Evolutionary conservation across 768 basidiomycete species (phyloP).

Genomic region (Clathrus columnatus): DNA sequence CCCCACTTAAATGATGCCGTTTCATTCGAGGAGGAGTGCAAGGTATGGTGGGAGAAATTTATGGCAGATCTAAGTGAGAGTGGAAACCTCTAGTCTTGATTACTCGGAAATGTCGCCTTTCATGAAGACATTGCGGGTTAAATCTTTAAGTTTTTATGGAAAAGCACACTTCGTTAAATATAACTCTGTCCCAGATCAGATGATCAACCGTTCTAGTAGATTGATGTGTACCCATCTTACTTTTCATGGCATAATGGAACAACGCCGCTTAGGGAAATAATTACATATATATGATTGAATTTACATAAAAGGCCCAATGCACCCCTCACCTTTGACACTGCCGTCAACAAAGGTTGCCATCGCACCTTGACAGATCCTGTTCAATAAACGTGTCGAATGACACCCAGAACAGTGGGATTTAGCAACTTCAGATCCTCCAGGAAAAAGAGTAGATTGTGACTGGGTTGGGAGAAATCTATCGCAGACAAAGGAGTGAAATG

Average conservation of each 20-base stretch:
- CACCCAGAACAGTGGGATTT: slow-evolving; percentile 75
- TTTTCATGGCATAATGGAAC: slow-evolving; percentile 70
- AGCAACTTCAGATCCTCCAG: slow-evolving; percentile 83
- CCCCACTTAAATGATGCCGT: not conserved
- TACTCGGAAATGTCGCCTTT: too few species aligned
- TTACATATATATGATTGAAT: slow-evolving; percentile 6
- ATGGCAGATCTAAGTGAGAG: too few species aligned
- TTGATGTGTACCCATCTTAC: slow-evolving; percentile 64
- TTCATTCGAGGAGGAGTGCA: not conserved
- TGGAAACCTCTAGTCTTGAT: too few species aligned
- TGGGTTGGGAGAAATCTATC: slow-evolving; percentile 85
- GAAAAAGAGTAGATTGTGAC: slow-evolving; percentile 84
- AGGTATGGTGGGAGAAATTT: not conserved
- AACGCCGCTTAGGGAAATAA: slow-evolving; percentile 44
- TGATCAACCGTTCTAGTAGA: slow-evolving; percentile 66
- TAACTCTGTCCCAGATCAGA: slow-evolving; percentile 77
- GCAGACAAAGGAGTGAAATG: too few species aligned
- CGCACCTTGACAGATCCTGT: slow-evolving; percentile 75
- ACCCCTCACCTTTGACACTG: not conserved
- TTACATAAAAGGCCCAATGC: not conserved
- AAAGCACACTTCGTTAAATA: slow-evolving; percentile 76
- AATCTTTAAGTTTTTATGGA: too few species aligned
- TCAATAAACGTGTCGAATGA: slow-evolving; percentile 84
- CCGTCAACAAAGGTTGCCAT: slow-evolving; percentile 56
- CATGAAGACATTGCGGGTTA: too few species aligned